Evolutionary conservation across 305 asterid species (phyloP), one percentile per base, ranked within the genome.

Genomic region (Solanum hybrid): DNA sequence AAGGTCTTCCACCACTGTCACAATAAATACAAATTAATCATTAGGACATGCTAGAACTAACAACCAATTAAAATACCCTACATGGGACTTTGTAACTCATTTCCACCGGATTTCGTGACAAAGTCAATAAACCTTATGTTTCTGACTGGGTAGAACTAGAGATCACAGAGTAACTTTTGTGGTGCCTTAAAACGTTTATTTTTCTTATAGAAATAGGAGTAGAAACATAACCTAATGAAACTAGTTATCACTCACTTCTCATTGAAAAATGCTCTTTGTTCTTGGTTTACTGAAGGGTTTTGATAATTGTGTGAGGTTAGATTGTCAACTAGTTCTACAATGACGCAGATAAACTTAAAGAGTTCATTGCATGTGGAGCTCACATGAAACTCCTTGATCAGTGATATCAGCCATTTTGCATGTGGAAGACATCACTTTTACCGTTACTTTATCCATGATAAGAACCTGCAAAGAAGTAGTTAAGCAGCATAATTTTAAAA

Each of bases 371-470:
- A 51, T 89, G 88, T 2, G n/a, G 74, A 64, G 89, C 98, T 96
- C 94, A 97, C 99, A 92, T 88, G 99, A 97, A 94, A 97, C 94
- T 91, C 98, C 98, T 94, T 97, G 97, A 90, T 96, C 98, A 4
- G 99, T 96, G 86, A 97, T 97, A 91, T 97, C 99, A 87, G 98
- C 97, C 99, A 97, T 97, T 95, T 97, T 97, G 95, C 99, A 96
- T 76, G 99, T 94, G 91, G 91, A 91, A 26, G 99, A 97, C 98
- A 97, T 94, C 89, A 97, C 99, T 93, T 97, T 97, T 81, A 97
- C 95, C 6, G 99, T 96, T 86, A 97, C 98, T 95, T 94, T 97
- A 93, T 97, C 99, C 99, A 97, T 97, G 95, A 97, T 96, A 90
- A 97, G 97, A 89, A 97, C 99, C 99, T 97, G 96, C 90, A 90